Percentiles rank a stretch among this genome's conserved stretches.
phyloP scores from a whole-genome alignment of 2,329 filamentous ascomycete genomes.

The Beauveria bassiana region DNA sequence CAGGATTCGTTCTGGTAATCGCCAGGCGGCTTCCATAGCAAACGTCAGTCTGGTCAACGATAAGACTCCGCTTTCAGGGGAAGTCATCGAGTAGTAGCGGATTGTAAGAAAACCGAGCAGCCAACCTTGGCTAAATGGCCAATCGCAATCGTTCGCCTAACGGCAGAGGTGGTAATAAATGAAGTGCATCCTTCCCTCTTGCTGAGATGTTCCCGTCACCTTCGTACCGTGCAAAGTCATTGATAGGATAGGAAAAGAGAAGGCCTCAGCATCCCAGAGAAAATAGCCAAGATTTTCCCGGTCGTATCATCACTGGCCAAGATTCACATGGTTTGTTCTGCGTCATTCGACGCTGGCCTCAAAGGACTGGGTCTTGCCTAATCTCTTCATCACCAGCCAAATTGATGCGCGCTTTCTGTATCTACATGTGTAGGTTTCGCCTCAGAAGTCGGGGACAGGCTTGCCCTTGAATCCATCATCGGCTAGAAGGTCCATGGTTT shows the following conservation, averaged over 20 bases:
- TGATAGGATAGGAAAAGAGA: background rate
- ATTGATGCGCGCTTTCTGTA: background rate
- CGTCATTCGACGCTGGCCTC: background rate
- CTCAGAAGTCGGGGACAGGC: background rate
- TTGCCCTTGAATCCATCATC: background rate
- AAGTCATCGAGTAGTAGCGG: no score
- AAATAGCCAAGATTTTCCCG: background rate
- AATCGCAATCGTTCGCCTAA: no score
- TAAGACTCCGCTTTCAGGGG: no score
- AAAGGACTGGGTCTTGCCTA: background rate
- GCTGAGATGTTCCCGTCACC: background rate
- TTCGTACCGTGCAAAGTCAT: background rate
- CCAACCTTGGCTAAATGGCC: no score
- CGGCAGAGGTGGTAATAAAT: no score
- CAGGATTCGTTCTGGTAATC: no score
- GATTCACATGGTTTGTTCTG: background rate
- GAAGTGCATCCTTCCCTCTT: background rate
- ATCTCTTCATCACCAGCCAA: background rate
- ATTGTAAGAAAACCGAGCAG: no score
- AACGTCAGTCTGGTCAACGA: no score
- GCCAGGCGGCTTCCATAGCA: no score
- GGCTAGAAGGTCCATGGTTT: background rate
- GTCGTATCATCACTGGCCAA: background rate
- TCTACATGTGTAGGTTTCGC: background rate
- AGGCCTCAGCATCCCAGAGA: background rate